Conservation (phyloP, 306 rosid species). For the Begonia masoniana region DNA sequence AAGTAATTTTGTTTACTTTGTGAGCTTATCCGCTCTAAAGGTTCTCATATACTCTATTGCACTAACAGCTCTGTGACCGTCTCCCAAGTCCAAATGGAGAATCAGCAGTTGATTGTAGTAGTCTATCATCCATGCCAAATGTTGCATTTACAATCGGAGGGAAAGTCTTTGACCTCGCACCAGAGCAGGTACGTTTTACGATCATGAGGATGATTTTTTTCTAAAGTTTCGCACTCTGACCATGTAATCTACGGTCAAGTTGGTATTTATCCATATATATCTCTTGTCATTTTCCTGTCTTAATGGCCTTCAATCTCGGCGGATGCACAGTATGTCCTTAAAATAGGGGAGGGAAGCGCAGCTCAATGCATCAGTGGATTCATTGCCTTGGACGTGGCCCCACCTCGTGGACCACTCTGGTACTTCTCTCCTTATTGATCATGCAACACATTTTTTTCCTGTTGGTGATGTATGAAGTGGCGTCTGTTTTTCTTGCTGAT, state of each 20-base stretch:
- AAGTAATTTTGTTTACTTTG: not conserved
- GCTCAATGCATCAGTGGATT: constrained; percentile 62
- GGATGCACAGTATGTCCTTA: constrained; percentile 37
- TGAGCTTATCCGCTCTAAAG: no score
- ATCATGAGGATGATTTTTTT: not conserved
- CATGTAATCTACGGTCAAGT: not conserved
- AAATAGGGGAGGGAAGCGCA: constrained; percentile 39
- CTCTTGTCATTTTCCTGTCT: no score
- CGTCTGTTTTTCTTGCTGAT: no score
- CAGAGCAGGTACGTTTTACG: constrained; percentile 33
- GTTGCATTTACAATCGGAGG: constrained; percentile 52
- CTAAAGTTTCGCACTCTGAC: no score
- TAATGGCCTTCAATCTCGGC: not conserved
- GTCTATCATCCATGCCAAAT: constrained; percentile 44
- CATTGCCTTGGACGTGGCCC: constrained; percentile 46
- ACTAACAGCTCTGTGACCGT: constrained; percentile 49
- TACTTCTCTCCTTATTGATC: constrained; percentile 1
- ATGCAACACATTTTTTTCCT: no score
- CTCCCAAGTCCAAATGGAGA: constrained; percentile 71
- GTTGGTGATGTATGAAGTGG: no score
- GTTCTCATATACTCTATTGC: not conserved
- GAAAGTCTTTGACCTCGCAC: constrained; percentile 37
- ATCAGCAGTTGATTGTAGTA: constrained; percentile 44
- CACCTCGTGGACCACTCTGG: constrained; percentile 71
- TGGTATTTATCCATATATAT: not conserved